Evolutionary conservation across 2,329 filamentous ascomycete species (phyloP).

Genomic region (Colletotrichum godetiae): DNA sequence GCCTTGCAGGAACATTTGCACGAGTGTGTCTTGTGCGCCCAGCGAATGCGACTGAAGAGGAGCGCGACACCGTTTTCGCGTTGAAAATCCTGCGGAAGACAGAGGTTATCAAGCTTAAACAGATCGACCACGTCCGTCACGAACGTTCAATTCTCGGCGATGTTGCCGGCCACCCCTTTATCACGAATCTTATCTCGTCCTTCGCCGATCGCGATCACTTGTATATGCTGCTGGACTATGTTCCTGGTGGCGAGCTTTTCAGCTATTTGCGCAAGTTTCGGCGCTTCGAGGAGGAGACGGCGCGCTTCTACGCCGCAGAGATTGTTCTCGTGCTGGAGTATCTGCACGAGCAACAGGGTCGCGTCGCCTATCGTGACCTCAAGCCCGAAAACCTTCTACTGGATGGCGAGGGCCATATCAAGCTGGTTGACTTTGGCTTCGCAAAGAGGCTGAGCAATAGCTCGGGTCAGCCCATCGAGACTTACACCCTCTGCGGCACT

Average conservation of each 20-base stretch:
- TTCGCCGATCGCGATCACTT: constrained; percentile 84
- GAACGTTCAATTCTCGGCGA: constrained; percentile 83
- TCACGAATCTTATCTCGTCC: constrained; percentile 81
- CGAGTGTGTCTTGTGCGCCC: constrained; percentile 83
- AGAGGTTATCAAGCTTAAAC: constrained; percentile 83
- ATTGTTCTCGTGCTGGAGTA: constrained; percentile 86
- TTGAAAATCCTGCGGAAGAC: constrained; percentile 82
- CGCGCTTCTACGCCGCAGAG: constrained; percentile 86
- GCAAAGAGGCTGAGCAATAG: constrained; percentile 78
- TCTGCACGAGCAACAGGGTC: constrained; percentile 81
- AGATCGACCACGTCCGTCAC: constrained; percentile 87
- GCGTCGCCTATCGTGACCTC: constrained; percentile 82
- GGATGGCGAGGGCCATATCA: constrained; percentile 82
- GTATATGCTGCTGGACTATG: constrained; percentile 87
- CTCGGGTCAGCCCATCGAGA: constrained; percentile 68
- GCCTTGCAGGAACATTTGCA: constrained; percentile 76
- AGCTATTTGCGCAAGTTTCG: constrained; percentile 82
- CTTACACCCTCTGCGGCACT: constrained; percentile 85
- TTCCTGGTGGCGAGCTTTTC: constrained; percentile 86
- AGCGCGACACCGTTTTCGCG: constrained; percentile 77
- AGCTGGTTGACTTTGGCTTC: constrained; percentile 87
- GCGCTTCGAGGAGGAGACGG: constrained; percentile 81
- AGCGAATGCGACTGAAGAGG: constrained; percentile 61
- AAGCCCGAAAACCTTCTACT: constrained; percentile 87
- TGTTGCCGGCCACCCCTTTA: constrained; percentile 85